Evolutionary conservation across 1,139 yeast genomes (phyloP), one percentile per base, ranked within the genome.

Genomic region (Casaregolazyma lundiana): DNA sequence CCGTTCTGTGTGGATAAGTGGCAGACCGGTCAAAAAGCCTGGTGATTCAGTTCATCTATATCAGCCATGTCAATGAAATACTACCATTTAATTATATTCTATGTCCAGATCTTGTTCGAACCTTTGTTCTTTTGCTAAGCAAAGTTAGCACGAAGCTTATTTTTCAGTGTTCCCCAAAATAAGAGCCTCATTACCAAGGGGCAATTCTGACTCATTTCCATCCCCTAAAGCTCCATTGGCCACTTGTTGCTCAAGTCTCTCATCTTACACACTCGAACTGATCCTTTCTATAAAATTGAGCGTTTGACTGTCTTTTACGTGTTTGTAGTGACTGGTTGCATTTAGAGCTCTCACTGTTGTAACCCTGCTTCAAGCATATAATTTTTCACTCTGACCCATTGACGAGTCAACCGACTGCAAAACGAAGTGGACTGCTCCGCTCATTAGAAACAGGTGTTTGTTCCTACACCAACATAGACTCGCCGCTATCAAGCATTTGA

Each of bases 1-100:
- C 58, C 51, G 53, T 30, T 44, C 46, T 38, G 50, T 45, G 57
- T 55, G 41, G 37, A 40, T n/a, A 29, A 17, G 29, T 21, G 32
- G 47, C 43, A 44, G 48, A 39, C 38, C 57, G 52, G 58, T 54
- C 57, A 55, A 55, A 55, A 44, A 42, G 55, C 57, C 58, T 53
- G 59, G 58, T 47, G 41, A 6, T 21, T 5, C 26, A n/a, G n/a
- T n/a, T n/a, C n/a, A n/a, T n/a, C n/a, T n/a, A n/a, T n/a, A 11
- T n/a, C 22, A 15, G 22, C 39, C 18, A 15, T 21, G 24, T 11
- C 18, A 15, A 21, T 19, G n/a, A 36, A 18, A 11, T 35, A 18
- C 20, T 16, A 35, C 20, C 9, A 35, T 13, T n/a, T 18, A 15
- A 35, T 18, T 35, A 17, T 3, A 9, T 24, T 24, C n/a, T 24